Conservation (phyloP, 2,329 filamentous ascomycete genomes). For the Arthroderma uncinatum region DNA sequence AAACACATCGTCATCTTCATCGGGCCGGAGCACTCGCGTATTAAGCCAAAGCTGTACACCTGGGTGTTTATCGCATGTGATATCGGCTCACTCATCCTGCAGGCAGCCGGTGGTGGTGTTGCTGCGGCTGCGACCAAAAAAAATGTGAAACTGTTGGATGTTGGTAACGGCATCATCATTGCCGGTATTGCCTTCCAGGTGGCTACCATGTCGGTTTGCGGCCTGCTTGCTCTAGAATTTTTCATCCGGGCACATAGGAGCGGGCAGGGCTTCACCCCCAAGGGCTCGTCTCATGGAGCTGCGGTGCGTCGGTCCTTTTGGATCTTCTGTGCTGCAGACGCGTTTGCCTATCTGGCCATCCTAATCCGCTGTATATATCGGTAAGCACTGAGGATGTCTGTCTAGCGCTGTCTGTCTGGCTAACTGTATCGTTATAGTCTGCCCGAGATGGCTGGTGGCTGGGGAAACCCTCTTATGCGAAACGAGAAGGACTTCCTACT, state of each 20-base stretch:
- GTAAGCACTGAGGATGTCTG: constrained; percentile 19
- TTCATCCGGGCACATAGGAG: constrained; percentile 32
- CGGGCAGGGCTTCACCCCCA: constrained; percentile 16
- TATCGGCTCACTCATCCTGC: constrained; percentile 46
- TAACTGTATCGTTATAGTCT: constrained; percentile 24
- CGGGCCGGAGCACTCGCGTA: constrained; percentile 39
- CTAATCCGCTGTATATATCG: constrained; percentile 37
- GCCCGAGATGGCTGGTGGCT: constrained; percentile 42
- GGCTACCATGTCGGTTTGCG: constrained; percentile 35
- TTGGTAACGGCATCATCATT: constrained; percentile 47
- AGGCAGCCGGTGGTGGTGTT: constrained; percentile 48
- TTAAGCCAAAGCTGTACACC: constrained; percentile 43
- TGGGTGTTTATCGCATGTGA: constrained; percentile 52
- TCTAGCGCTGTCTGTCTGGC: background rate
- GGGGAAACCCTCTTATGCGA: constrained; percentile 37
- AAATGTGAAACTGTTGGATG: constrained; percentile 29
- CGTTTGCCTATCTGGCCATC: constrained; percentile 31
- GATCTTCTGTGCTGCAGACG: constrained; percentile 21
- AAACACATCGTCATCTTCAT: constrained; percentile 48
- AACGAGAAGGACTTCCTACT: constrained; percentile 39
- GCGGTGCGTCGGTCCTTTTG: constrained; percentile 20
- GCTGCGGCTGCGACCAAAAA: constrained; percentile 40
- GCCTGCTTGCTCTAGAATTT: constrained; percentile 31
- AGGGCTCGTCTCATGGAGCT: constrained; percentile 21
- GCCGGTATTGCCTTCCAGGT: constrained; percentile 49